Base-by-base conservation (phyloP, 2,329 filamentous ascomycete species). In the Acarospora socialis region DNA sequence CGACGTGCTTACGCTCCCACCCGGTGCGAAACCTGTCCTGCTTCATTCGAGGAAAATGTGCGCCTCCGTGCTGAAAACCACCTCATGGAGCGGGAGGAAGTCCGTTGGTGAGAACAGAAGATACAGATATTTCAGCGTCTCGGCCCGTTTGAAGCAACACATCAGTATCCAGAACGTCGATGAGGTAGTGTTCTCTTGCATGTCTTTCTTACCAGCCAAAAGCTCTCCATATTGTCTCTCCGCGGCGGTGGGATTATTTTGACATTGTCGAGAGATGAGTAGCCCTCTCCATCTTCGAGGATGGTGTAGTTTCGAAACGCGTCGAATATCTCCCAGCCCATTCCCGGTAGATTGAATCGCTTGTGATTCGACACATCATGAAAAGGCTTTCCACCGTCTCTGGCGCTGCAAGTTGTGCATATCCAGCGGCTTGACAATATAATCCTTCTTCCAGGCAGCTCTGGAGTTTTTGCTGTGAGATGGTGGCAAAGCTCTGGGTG, bases 181-280 rank as follows among this genome's bases (percentile, higher is more conserved):
- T n/a, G n/a, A n/a, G n/a, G n/a, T n/a, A n/a, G n/a, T n/a, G n/a
- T n/a, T n/a, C n/a, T n/a, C n/a, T n/a, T n/a, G n/a, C n/a, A n/a
- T n/a, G n/a, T n/a, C n/a, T n/a, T n/a, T n/a, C 41, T 23, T 40
- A 47, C 40, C 30, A 48, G 24, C 46, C 42, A 48, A 37, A 48
- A 48, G 20, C 46, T 48, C 32, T 48, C 46, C 46, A 48, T 48
- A 20, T 45, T 47, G 25, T 48, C 44, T 14, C 46, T 39, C 12
- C 12, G 21, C 3, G 40, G 37, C 3, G 42, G 37, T 4, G 43
- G 44, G 8, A 47, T 30, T 4, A 37, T 27, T 19, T 45, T 46
- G 7, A 48, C 43, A 27, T 48, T 33, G 14, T 41, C 34, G 5
- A 48, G 20, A 7, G 42, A 45, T 14, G 42, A 42, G 21, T 45